A percentile compares a stretch with the other conserved stretches of the same genome.
These are phyloP conservation scores for Leptosphaerulina australis DNA, from an alignment of 2,329 filamentous ascomycete genomes.

Conservation along the genomic window DNA sequence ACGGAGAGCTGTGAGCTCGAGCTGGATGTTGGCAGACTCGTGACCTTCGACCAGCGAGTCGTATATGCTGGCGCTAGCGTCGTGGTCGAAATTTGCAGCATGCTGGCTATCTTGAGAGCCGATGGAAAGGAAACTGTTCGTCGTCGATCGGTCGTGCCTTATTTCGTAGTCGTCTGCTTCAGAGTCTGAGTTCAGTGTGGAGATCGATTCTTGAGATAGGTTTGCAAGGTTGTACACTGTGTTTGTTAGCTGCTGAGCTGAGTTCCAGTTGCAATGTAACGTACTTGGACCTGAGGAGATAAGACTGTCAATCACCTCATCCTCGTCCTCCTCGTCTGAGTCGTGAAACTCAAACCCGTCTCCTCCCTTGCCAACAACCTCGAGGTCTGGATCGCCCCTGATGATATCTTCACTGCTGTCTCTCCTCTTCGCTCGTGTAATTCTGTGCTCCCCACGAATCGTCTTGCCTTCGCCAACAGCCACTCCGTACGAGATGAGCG, in stretches of 20 bases:
- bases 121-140: conserved; percentile 75
- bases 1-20: conserved; percentile 92
- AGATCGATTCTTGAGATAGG: conserved; percentile 63
- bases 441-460: conserved; percentile 51
- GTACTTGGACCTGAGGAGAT: conserved; percentile 44
- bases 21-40: conserved; percentile 81
- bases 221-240: conserved; percentile 59
- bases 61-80: conserved; percentile 84
- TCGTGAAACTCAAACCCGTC: conserved; percentile 64
- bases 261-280: conserved; percentile 8
- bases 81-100: conserved; percentile 76
- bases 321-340: conserved; percentile 68
- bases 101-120: conserved; percentile 65
- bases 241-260: conserved; percentile 21
- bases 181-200: conserved; percentile 64
- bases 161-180: conserved; percentile 52
- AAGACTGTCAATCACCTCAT: conserved; percentile 56
- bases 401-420: conserved; percentile 51
- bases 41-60: conserved; percentile 78
- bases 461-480: conserved; percentile 67
- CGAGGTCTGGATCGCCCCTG: conserved; percentile 52
- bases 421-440: conserved; percentile 55
- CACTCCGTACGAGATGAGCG: conserved; percentile 80
- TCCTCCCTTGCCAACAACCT: conserved; percentile 63
- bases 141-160: conserved; percentile 63